phyloP scores from a whole-genome alignment of 371 early-diverging fungal species.

The Coemansia sp. region DNA sequence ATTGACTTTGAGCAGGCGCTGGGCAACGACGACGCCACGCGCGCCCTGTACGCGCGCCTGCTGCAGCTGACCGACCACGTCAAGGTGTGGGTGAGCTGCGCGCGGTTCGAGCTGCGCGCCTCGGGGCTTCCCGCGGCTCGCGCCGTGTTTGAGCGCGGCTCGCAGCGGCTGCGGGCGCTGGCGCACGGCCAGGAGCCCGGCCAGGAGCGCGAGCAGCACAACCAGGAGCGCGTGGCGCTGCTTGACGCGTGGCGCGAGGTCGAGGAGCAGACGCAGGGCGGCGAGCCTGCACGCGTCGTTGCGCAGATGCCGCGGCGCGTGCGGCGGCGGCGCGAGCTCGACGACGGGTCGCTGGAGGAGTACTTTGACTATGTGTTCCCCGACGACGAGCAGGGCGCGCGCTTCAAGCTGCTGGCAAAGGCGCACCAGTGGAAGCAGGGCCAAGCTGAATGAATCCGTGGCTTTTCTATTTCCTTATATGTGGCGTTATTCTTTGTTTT shows the following conservation, averaged over 20 bases:
- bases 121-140: conserved; percentile 60
- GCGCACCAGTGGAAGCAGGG: conserved; percentile 86
- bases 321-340: conserved; percentile 70
- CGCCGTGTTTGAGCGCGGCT: conserved; percentile 72
- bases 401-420: conserved; percentile 84
- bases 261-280: conserved; percentile 78
- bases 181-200: conserved; percentile 8
- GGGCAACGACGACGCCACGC: conserved; percentile 74
- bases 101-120: conserved; percentile 79
- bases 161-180: conserved; percentile 65
- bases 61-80: conserved; percentile 88
- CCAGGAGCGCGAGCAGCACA: conserved; percentile 40
- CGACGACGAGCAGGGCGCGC: conserved; percentile 84
- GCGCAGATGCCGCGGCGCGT: conserved; percentile 84
- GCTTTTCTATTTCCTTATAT: no score
- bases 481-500: no score
- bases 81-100: conserved; percentile 96
- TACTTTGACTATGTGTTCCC: conserved; percentile 98
- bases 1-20: conserved; percentile 92
- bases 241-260: conserved; percentile 92
- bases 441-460: background rate
- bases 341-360: conserved; percentile 83
- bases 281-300: conserved; percentile 61
- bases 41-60: conserved; percentile 81
- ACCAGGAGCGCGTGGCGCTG: conserved; percentile 64